Evolutionary conservation across 768 basidiomycete species (phyloP), one percentile per base, ranked within the genome.

Genomic region (Kwoniella heveanensis): DNA sequence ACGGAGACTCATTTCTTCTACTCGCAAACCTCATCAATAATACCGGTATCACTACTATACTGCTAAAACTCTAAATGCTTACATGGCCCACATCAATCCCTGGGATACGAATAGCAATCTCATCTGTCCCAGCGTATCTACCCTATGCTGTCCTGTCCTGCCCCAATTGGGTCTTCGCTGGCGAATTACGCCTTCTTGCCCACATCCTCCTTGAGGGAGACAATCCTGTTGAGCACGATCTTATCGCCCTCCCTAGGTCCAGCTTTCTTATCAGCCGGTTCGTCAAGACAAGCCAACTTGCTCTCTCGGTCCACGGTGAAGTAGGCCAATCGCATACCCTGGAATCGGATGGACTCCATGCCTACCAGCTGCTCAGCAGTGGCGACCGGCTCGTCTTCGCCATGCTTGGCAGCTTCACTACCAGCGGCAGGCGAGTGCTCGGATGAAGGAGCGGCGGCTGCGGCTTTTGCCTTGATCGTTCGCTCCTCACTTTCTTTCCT

Each of bases 271-370:
- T 80, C 82, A 9, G 57, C 66, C 1, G 81, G 84, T 65, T 88
- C 85, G 15, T 88, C 85, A 27, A 95, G 78, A 59, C 84, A 85
- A 17, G 84, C 85, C 36, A 93, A 72, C 36, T 84, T 83, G 37
- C 92, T 83, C 72, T 97, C 94, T 79, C 88, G 89, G 79, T 99
- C 96, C 26, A 98, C 83, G 21, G 91, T 86, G 75, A 99, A 98
- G 82, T 97, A 99, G 2, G 89, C 96, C 51, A 97, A 88, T 10
- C 96, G 87, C 74, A 97, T 83, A 8, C 93, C 96, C 81, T 99
- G 96, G 87, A 99, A 98, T 39, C 96, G 85, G 59, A 98, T 85
- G 76, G 89, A 91, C 80, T 98, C 96, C 79, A 89, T 89, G 26
- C 90, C 95, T 49, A 91, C 85, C 44, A 95, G 83, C 79, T 91